A percentile compares a stretch with the other conserved stretches of the same genome.
phyloP scores from a whole-genome alignment of 2,329 filamentous ascomycete species.

The Fusarium subtropicale region DNA sequence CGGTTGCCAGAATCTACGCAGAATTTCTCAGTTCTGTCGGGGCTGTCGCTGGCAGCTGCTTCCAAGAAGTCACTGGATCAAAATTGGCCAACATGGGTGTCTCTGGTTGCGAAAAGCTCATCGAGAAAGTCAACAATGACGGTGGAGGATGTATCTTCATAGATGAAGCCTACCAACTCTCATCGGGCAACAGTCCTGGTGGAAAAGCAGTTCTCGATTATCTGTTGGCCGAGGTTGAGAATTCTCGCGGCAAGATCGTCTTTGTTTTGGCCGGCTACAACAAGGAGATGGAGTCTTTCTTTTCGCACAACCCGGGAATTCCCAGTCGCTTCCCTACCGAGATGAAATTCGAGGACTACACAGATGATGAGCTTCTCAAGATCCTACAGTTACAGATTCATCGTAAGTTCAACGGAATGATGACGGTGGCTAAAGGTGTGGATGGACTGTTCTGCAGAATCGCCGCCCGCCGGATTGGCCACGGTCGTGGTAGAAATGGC shows the following conservation, averaged over 20 bases:
- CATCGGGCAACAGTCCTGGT: slow-evolving; percentile 66
- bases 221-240: slow-evolving; percentile 78
- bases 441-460: slow-evolving; percentile 74
- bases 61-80: slow-evolving; percentile 77
- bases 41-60: slow-evolving; percentile 68
- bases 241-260: slow-evolving; percentile 74
- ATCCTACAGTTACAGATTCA: slow-evolving; percentile 70
- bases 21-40: slow-evolving; percentile 72
- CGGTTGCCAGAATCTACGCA: slow-evolving; percentile 77
- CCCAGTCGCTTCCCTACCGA: slow-evolving; percentile 74
- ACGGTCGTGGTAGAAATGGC: slow-evolving; percentile 70
- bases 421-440: slow-evolving; percentile 70
- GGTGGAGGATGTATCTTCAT: slow-evolving; percentile 80
- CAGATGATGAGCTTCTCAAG: slow-evolving; percentile 69
- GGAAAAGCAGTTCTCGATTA: slow-evolving; percentile 76
- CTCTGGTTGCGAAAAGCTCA: slow-evolving; percentile 63
- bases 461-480: slow-evolving; percentile 69
- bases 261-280: slow-evolving; percentile 80
- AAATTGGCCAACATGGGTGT: slow-evolving; percentile 73
- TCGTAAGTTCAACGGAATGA: slow-evolving; percentile 63
- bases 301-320: slow-evolving; percentile 78
- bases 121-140: slow-evolving; percentile 60
- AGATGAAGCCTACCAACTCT: slow-evolving; percentile 82
- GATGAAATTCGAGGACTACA: slow-evolving; percentile 77
- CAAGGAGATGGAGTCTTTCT: slow-evolving; percentile 81